phyloP scores from a whole-genome alignment of 2,329 filamentous ascomycete genomes.

The Pyrenochaeta sp. region DNA sequence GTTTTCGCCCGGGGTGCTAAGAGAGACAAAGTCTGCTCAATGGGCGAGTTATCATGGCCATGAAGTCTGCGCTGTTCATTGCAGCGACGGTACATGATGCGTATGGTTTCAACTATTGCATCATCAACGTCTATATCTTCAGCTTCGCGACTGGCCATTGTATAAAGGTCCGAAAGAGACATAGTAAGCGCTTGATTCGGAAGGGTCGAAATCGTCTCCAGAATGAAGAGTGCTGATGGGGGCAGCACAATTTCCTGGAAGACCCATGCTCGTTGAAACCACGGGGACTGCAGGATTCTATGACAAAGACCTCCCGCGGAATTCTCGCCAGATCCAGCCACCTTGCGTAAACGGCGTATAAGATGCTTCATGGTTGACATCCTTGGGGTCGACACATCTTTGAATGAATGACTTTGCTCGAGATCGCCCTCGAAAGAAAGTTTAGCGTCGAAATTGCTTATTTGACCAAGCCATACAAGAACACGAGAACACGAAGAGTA shows the following conservation, averaged over 20 bases:
- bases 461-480: constrained; percentile 4
- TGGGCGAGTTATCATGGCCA: background rate
- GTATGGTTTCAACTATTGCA: background rate
- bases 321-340: background rate
- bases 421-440: background rate
- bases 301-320: background rate
- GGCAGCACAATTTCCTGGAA: constrained; percentile 6
- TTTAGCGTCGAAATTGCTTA: background rate
- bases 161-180: constrained; percentile 1
- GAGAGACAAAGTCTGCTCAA: constrained; percentile 4
- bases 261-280: constrained; percentile 7
- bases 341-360: constrained; percentile 1
- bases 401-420: background rate
- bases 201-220: background rate
- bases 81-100: background rate
- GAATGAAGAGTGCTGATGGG: background rate
- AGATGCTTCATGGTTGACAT: background rate
- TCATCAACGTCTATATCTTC: background rate
- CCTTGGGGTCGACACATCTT: background rate
- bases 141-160: background rate
- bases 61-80: background rate
- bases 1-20: constrained; percentile 4
- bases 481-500: constrained; percentile 14
- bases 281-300: background rate
- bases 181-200: background rate